phyloP scores from a whole-genome alignment of 1,284 basidiomycete species.

The Neonothopanus nambi region DNA sequence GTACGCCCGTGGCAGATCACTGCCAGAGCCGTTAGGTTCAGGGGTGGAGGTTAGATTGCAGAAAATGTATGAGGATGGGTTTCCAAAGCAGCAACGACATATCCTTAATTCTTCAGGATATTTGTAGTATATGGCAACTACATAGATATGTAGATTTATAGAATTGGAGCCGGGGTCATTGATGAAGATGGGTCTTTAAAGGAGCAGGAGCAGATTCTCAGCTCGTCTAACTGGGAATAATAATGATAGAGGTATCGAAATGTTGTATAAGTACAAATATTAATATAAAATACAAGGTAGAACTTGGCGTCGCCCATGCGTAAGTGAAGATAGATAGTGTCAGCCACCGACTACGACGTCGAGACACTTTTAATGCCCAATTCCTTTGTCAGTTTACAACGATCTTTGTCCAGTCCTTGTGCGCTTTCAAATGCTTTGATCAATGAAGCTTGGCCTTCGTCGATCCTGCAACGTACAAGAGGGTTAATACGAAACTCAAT shows the following conservation, averaged over 20 bases:
- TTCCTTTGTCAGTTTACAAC: slow-evolving; percentile 68
- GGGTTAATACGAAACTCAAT: no score
- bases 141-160: no score
- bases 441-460: slow-evolving; percentile 78
- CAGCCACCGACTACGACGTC: slow-evolving; percentile 13
- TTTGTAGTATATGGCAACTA: no score
- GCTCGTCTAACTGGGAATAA: no score
- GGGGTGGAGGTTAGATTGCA: not conserved
- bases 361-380: slow-evolving; percentile 67
- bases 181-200: not conserved
- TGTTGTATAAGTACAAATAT: not conserved
- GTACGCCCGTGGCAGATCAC: not conserved
- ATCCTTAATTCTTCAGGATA: no score
- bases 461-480: slow-evolving; percentile 52
- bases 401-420: slow-evolving; percentile 69
- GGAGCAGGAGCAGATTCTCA: no score
- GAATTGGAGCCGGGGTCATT: no score
- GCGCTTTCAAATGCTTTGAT: slow-evolving; percentile 71
- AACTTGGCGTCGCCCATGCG: no score
- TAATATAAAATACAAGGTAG: no score
- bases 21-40: not conserved
- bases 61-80: not conserved
- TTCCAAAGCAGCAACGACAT: not conserved
- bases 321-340: slow-evolving; percentile 7
- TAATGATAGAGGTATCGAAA: no score